Evolutionary conservation across 1,284 basidiomycete genomes (phyloP), one percentile per base, ranked within the genome.

Genomic region (Ustilago trichophora): DNA sequence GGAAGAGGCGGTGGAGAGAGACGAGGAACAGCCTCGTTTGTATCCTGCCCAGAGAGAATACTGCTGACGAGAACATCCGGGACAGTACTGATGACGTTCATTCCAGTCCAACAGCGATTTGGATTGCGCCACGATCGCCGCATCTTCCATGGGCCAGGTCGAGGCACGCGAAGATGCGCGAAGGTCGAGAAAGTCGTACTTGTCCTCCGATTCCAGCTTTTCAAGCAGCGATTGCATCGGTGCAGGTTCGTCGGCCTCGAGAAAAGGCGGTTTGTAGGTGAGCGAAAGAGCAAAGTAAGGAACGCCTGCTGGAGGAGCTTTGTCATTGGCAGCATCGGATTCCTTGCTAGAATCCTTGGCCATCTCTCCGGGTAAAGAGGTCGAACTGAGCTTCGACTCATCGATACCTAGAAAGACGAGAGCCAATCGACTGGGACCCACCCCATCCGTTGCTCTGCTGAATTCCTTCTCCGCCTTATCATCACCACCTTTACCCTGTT

Each of bases 41-140:
- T 93, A 98, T 0, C 95, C 95, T 5, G 88, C 92, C 93, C 94
- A 98, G 65, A 92, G 85, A 1, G 91, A 91, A 79, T 93, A 92
- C 1, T 89, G 88, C 4, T 85, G 86, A 0, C 89, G 87, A 1
- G 93, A 92, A 81, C 95, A 98, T 0, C 87, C 89, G 1, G 93
- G 87, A 79, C 95, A 98, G 83, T 91, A 96, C 89, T 91, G 73
- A 34, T 71, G 58, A 1, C 77, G 54, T 48, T 80, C 77, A 49
- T 78, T 80, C 78, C 78, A 80, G 41, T 80, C 78, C 32, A 80
- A 19, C 32, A 80, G 38, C 3, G 55, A 59, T 35, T 78, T 72
- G 7, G 76, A 69, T 31, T 76, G 66, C 1, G 78, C 76, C 1
- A 80, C 65, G 12, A 78, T 42, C 0, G 77, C 75, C 0, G 78